Evolutionary conservation across 2,329 filamentous ascomycete genomes (phyloP).

Genomic region (Diaporthe sp.): DNA sequence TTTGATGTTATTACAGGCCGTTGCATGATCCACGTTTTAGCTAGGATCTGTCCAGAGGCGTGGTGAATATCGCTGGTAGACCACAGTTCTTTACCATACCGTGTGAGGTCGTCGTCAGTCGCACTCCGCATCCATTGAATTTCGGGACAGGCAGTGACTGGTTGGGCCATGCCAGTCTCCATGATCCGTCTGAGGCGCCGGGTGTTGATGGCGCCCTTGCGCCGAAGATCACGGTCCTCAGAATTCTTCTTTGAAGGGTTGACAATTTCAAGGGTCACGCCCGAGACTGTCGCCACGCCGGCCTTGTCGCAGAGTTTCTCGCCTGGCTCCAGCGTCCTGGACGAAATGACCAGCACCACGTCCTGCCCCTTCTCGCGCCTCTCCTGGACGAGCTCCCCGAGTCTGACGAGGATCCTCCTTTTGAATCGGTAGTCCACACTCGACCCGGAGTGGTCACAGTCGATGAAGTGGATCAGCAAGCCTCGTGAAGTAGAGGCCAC

Average conservation of each 20-base stretch:
- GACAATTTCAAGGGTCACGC: not conserved
- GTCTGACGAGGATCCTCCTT: not conserved
- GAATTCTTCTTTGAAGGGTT: not conserved
- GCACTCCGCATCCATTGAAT: not conserved
- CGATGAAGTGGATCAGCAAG: not conserved
- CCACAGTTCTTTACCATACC: conserved; percentile 7
- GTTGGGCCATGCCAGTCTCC: not conserved
- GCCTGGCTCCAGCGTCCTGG: not conserved
- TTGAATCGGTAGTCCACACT: not conserved
- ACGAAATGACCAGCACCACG: not conserved
- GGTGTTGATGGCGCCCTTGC: not conserved
- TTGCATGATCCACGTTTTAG: not conserved
- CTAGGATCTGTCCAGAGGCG: not conserved
- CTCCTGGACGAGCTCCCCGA: conserved; percentile 1
- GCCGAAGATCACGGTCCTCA: not conserved
- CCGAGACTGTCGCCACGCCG: not conserved
- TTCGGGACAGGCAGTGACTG: not conserved
- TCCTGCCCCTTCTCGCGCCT: not conserved
- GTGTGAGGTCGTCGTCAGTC: not conserved
- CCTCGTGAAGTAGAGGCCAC: not conserved
- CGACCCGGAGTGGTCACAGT: not conserved
- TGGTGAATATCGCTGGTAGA: not conserved
- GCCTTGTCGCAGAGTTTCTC: not conserved
- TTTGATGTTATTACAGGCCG: not conserved
- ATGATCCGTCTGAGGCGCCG: not conserved